Conservation (phyloP, 2,329 filamentous ascomycete genomes). For the Byssothecium circinans region DNA sequence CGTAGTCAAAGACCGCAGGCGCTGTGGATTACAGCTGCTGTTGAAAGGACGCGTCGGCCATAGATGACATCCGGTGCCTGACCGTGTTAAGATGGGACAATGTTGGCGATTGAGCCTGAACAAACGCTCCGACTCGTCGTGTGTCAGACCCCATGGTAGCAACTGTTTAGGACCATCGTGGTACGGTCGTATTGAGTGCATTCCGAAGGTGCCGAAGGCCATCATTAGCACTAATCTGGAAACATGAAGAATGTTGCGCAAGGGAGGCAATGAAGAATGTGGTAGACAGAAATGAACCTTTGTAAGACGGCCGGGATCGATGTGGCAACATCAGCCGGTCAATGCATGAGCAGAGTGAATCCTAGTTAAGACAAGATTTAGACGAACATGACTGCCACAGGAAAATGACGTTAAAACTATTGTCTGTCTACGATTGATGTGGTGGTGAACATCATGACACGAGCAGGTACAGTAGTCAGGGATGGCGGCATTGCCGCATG, state of each 20-base stretch:
- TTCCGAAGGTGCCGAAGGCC: conserved; percentile 15
- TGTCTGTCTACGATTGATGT: conserved; percentile 7
- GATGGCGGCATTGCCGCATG: conserved; percentile 21
- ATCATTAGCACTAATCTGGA: conserved; percentile 4
- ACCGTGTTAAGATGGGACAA: conserved; percentile 19
- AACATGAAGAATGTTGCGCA: conserved; percentile 20
- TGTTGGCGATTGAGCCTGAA: conserved; percentile 30
- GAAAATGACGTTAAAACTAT: conserved; percentile 6
- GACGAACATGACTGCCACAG: conserved; percentile 6
- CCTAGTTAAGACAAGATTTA: not conserved
- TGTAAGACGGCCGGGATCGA: too few species aligned
- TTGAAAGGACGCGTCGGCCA: conserved; percentile 13
- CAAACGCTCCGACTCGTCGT: conserved; percentile 22
- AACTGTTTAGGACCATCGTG: conserved; percentile 14
- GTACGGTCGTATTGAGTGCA: conserved; percentile 19
- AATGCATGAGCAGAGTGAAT: too few species aligned
- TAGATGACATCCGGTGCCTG: conserved; percentile 14
- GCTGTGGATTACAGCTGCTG: conserved; percentile 11
- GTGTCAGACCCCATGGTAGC: conserved; percentile 31
- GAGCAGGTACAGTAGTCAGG: conserved; percentile 19
- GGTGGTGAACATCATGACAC: conserved; percentile 16
- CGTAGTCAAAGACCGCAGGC: conserved; percentile 10
- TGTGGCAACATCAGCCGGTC: too few species aligned
- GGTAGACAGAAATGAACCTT: not conserved
- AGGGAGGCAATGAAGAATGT: conserved; percentile 8